Evolutionary conservation across 192 early-diverging fungal species (phyloP).

Genomic region (Umbelopsis ramanniana): DNA sequence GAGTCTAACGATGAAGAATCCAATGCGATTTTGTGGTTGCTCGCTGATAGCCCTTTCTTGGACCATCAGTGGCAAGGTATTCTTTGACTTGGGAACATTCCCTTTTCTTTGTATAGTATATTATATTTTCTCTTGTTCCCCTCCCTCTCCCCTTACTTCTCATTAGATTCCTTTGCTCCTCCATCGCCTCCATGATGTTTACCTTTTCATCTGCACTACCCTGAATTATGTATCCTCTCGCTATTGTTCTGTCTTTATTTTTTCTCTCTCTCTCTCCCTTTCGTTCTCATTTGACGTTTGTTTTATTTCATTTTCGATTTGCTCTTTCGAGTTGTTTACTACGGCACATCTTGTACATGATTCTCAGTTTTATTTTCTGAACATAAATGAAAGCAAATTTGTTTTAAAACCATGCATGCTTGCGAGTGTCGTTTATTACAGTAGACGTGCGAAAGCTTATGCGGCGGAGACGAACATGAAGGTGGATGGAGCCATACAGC

Average conservation of each 20-base stretch:
- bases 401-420: background rate
- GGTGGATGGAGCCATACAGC: too few species aligned
- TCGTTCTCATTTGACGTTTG: background rate
- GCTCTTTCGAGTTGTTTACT: constrained; percentile 22
- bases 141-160: background rate
- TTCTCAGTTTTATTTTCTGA: constrained; percentile 24
- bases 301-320: constrained; percentile 19
- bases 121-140: constrained; percentile 17
- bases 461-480: too few species aligned
- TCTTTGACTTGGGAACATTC: constrained; percentile 17
- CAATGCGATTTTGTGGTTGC: constrained; percentile 11
- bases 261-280: background rate
- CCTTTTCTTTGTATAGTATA: constrained; percentile 22
- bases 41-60: background rate
- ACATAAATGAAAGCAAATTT: constrained; percentile 26
- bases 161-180: constrained; percentile 21
- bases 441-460: too few species aligned
- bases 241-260: constrained; percentile 2
- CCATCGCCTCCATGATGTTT: constrained; percentile 14
- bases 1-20: constrained; percentile 17
- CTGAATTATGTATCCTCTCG: constrained; percentile 22
- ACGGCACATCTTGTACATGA: constrained; percentile 23
- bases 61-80: background rate
- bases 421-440: too few species aligned
- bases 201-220: constrained; percentile 21